Base-by-base conservation (phyloP, 1,284 basidiomycete species). In the Sporisorium scitamineum region DNA sequence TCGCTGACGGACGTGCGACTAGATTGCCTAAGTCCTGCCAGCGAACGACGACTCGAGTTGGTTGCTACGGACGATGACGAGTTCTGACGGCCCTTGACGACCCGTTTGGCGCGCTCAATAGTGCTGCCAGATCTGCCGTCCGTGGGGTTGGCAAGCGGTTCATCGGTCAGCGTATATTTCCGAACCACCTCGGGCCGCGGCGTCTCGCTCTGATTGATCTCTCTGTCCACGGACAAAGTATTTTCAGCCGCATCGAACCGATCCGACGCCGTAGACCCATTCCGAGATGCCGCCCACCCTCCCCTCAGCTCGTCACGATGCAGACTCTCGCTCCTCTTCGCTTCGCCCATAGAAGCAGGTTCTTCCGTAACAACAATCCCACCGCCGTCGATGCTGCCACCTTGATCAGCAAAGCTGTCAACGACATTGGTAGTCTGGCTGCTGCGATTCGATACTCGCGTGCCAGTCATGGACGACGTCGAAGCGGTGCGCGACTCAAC, bases 91-190 rank as follows among this genome's bases (percentile, higher is more conserved):
- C 37, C 37, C 24, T 71, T 71, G 39, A 44, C 45, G 31, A 56
- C 51, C 1, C 73, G 73, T 54, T 76, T 76, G 26, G 57, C 54
- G 2, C 73, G 64, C 10, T 68, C 55, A 22, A 76, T 65, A 0
- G 32, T 51, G 16, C 47, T 13, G 6, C 27, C n/a, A 26, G n/a
- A 8, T 18, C 37, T 13, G 34, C n/a, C n/a, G 20, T n/a, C 13
- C 1, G 39, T 31, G 22, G 41, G 32, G 1, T 53, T 2, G 24
- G 58, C n/a, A 2, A 61, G 41, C n/a, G 61, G 56, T 14, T 63
- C 66, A 37, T 61, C 71, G 16, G 64, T 57, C 11, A 72, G 45
- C 10, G 70, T 72, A n/a, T 72, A 72, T 20, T 67, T 66, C 8
- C 63, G 58, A 3, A 66, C 39, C 13, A 51, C 16, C n/a, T 65